Conservation (phyloP, 1,284 basidiomycete genomes). For the Ceratobasidium sp. region DNA sequence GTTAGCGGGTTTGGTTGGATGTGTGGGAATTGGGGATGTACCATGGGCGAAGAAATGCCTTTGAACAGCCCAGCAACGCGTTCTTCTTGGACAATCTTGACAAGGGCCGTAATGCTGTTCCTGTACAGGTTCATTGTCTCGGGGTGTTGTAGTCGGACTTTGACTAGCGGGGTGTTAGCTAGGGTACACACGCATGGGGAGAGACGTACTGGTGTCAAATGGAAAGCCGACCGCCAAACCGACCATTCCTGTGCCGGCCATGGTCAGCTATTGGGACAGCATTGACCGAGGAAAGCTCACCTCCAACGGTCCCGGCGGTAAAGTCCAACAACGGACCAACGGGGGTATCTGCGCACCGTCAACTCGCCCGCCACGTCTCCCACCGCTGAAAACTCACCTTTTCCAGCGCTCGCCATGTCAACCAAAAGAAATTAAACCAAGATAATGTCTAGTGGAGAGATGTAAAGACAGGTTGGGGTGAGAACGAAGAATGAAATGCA, state of each 20-base stretch:
- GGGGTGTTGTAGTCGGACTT: conserved; percentile 78
- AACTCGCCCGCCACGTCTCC: conserved; percentile 2
- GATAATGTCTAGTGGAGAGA: not conserved
- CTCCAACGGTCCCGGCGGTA: conserved; percentile 77
- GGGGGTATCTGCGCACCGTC: conserved; percentile 12
- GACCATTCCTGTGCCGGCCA: conserved; percentile 62
- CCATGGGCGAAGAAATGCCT: conserved; percentile 76
- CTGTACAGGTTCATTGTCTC: conserved; percentile 64
- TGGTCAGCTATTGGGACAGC: conserved; percentile 12
- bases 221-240: conserved; percentile 75
- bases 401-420: conserved; percentile 37
- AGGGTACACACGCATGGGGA: not conserved
- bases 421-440: not conserved
- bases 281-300: conserved; percentile 53
- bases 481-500: not conserved
- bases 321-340: conserved; percentile 61
- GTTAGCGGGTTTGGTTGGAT: not conserved
- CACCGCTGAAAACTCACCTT: conserved; percentile 30
- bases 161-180: conserved; percentile 58
- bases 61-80: conserved; percentile 73
- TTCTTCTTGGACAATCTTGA: conserved; percentile 74
- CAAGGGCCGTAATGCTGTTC: conserved; percentile 66
- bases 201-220: conserved; percentile 72
- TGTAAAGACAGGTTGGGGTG: conserved; percentile 35
- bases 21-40: conserved; percentile 54